Conservation (phyloP, 768 basidiomycete genomes). For the Ramaria sp. region DNA sequence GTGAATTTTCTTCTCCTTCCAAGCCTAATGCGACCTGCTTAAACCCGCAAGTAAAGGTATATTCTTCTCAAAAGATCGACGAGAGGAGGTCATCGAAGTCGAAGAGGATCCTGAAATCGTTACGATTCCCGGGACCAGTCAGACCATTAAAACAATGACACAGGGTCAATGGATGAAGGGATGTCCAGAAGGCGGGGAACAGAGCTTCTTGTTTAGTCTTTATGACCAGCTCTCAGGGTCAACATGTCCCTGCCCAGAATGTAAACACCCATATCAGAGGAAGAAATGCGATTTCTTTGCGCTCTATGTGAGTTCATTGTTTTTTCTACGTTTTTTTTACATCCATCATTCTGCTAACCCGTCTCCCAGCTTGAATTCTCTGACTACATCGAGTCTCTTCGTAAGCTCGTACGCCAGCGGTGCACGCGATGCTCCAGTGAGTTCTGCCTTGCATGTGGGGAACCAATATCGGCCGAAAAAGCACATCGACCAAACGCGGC, state of each 20-base stretch:
- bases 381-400: slow-evolving; percentile 56
- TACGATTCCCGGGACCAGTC: slow-evolving; percentile 26
- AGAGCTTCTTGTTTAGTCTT: slow-evolving; percentile 76
- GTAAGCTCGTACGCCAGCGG: slow-evolving; percentile 40
- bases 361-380: slow-evolving; percentile 55
- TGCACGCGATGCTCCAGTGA: slow-evolving; percentile 40
- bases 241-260: slow-evolving; percentile 61
- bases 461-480: slow-evolving; percentile 40
- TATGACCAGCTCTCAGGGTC: slow-evolving; percentile 65
- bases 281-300: slow-evolving; percentile 75
- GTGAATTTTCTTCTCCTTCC: slow-evolving; percentile 25
- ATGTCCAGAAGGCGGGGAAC: slow-evolving; percentile 88
- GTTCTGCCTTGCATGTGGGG: slow-evolving; percentile 63
- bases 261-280: slow-evolving; percentile 51
- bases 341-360: slow-evolving; percentile 10
- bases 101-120: slow-evolving; percentile 63
- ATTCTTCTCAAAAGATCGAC: slow-evolving; percentile 91
- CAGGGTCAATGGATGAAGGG: slow-evolving; percentile 97
- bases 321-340: not conserved
- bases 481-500: slow-evolving; percentile 27
- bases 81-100: slow-evolving; percentile 86
- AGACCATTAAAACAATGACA: slow-evolving; percentile 57
- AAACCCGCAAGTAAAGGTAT: slow-evolving; percentile 41
- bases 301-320: slow-evolving; percentile 52
- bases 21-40: not conserved